Base-by-base conservation (phyloP, 164 flowering plant species). In the Macadamia integrifolia region DNA sequence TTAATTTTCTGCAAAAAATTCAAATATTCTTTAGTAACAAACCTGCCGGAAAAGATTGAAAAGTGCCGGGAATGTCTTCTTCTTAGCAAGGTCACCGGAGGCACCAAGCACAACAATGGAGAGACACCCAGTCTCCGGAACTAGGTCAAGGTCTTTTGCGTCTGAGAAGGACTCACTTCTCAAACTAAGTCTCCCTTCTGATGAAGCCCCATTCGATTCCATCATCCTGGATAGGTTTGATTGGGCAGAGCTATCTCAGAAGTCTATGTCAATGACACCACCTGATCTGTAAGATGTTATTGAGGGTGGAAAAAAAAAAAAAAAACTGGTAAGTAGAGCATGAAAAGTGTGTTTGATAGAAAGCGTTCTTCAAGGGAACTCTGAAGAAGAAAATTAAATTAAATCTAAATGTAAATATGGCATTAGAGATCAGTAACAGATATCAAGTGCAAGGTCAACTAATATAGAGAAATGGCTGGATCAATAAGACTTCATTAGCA, bases 21-120 rank as follows among this genome's bases (percentile, higher is more conserved):
- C 15, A 53, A 53, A 14, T 14, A 53, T 14, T 46, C 13, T 53
- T 53, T 14, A 53, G 57, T 4, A 18, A 62, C 60, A 60, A 69
- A 94, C 99, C 98, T 89, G 90, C 15, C 85, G 82, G 72, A 82
- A 95, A 14, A 95, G 96, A 78, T 91, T 78, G 79, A 87, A 95
- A 42, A 95, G 91, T 2, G 99, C 99, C 6, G 99, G 99, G 65
- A 95, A 95, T 31, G 99, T 95, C 85, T 95, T 95, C 74, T 92
- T 95, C 87, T 95, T 95, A 53, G 99, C 99, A 76, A 95, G 99
- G 80, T 95, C 99, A 62, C 99, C 99, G 10, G 99, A 95, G 77
- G 99, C 99, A 69, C 99, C 99, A 61, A 95, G 90, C 61, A 95
- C 98, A 70, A 89, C 63, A 48, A 95, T 82, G 9, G 99, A 88